These are phyloP conservation scores for Anacardium occidentale DNA, from an alignment of 345 rosid genomes.

Conservation along the genomic window DNA sequence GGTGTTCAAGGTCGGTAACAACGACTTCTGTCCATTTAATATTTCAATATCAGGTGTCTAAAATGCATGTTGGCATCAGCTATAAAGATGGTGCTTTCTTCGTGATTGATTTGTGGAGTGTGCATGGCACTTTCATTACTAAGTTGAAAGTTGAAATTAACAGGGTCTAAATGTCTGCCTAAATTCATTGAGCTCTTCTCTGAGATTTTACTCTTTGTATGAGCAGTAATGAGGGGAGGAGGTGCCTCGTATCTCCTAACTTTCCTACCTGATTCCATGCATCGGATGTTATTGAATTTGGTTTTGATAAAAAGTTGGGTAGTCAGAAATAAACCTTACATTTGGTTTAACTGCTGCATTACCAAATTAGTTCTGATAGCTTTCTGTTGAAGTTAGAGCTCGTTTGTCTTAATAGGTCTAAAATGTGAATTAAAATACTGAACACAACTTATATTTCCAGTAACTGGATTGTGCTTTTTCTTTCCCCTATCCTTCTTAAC, in stretches of 20 bases:
- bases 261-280: constrained; percentile 53
- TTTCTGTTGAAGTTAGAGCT: not conserved
- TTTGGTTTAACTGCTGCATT: not conserved
- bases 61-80: constrained; percentile 66
- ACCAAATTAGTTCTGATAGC: not conserved
- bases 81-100: constrained; percentile 75
- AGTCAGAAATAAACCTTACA: not conserved
- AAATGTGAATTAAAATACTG: no score
- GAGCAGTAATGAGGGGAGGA: constrained; percentile 66
- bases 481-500: not conserved
- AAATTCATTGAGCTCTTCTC: not conserved
- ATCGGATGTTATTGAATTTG: constrained; percentile 59
- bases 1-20: not conserved
- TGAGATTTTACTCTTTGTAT: constrained; percentile 10
- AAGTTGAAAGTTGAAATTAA: constrained; percentile 48
- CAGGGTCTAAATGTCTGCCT: not conserved
- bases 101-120: constrained; percentile 63
- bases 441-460: not conserved
- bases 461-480: not conserved
- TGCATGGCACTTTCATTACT: constrained; percentile 68
- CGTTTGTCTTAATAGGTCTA: no score
- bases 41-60: constrained; percentile 52
- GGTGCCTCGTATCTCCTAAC: constrained; percentile 50
- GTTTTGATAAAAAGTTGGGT: constrained; percentile 61
- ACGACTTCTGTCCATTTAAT: not conserved